Evolutionary conservation across 2,329 filamentous ascomycete species (phyloP).

Genomic region (Botrytis deweyae): DNA sequence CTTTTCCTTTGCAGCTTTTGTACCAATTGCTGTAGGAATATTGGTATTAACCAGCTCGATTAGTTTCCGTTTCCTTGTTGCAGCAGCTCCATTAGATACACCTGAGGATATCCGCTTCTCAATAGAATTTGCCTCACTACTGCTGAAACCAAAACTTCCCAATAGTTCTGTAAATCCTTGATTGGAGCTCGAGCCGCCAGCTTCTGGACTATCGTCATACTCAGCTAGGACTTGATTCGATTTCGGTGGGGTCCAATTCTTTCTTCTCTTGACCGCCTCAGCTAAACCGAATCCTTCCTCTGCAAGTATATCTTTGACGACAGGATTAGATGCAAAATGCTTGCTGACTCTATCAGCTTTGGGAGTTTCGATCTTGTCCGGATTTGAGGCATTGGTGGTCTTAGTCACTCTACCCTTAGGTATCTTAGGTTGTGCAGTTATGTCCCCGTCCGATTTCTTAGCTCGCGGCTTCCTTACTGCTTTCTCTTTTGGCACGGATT

Average conservation of each 20-base stretch:
- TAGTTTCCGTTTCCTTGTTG: constrained; percentile 55
- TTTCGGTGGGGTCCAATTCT: constrained; percentile 67
- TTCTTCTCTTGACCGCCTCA: constrained; percentile 53
- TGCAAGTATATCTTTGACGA: constrained; percentile 4
- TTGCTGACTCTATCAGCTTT: constrained; percentile 26
- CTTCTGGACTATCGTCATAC: background rate
- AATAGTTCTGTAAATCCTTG: constrained; percentile 42
- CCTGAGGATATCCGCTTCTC: constrained; percentile 18
- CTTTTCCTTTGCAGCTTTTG: constrained; percentile 11
- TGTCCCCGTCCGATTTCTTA: constrained; percentile 30
- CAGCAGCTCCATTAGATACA: constrained; percentile 16
- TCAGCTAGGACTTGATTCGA: constrained; percentile 36
- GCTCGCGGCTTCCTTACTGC: constrained; percentile 26
- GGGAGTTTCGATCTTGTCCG: constrained; percentile 12
- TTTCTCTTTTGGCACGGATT: constrained; percentile 19
- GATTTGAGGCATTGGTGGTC: constrained; percentile 30
- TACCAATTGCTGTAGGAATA: constrained; percentile 17
- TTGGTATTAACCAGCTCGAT: constrained; percentile 50
- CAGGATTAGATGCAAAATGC: constrained; percentile 11
- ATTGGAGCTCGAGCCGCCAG: constrained; percentile 1
- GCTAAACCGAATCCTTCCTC: constrained; percentile 31
- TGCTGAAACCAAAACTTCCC: constrained; percentile 44
- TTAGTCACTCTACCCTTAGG: constrained; percentile 41
- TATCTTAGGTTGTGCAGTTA: constrained; percentile 38
- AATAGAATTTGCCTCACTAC: constrained; percentile 24